These are phyloP conservation scores for Conticribra weissflogii DNA, from an alignment of 108 stramenopile species.

Conservation along the genomic window DNA sequence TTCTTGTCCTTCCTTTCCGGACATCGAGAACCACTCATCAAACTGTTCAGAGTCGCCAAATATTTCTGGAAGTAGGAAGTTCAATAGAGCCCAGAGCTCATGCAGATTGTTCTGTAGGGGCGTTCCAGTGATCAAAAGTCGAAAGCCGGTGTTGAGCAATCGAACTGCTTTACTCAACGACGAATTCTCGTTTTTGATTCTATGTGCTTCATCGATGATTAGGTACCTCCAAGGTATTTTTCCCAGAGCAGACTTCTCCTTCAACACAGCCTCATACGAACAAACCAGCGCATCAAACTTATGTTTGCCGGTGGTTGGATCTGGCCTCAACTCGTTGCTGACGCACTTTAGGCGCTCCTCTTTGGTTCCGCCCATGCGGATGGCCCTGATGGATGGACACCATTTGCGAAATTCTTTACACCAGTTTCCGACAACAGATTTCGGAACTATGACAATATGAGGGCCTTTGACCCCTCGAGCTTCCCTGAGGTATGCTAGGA, in stretches of 20 bases:
- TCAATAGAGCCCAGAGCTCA: conserved; percentile 95
- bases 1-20: conserved; percentile 72
- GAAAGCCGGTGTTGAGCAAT: conserved; percentile 71
- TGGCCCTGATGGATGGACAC: conserved; percentile 89
- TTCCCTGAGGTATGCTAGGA: conserved; percentile 94
- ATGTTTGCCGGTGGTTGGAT: conserved; percentile 57
- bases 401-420: conserved; percentile 93
- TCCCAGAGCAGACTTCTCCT: conserved; percentile 81
- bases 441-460: conserved; percentile 97
- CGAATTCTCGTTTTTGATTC: conserved; percentile 98
- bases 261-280: conserved; percentile 94
- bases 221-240: conserved; percentile 87
- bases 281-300: conserved; percentile 96
- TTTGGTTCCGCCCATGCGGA: conserved; percentile 94
- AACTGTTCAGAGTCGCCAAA: conserved; percentile 96
- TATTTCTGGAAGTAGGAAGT: conserved; percentile 96
- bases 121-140: conserved; percentile 95
- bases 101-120: conserved; percentile 94
- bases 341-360: conserved; percentile 83
- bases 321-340: conserved; percentile 60
- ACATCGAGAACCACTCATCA: conserved; percentile 91
- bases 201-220: conserved; percentile 96
- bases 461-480: conserved; percentile 89
- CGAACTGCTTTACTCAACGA: conserved; percentile 82
- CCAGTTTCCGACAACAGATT: conserved; percentile 98